These are phyloP conservation scores for Paecilomyces formosus DNA, from an alignment of 2,329 filamentous ascomycete species.

Conservation along the genomic window DNA sequence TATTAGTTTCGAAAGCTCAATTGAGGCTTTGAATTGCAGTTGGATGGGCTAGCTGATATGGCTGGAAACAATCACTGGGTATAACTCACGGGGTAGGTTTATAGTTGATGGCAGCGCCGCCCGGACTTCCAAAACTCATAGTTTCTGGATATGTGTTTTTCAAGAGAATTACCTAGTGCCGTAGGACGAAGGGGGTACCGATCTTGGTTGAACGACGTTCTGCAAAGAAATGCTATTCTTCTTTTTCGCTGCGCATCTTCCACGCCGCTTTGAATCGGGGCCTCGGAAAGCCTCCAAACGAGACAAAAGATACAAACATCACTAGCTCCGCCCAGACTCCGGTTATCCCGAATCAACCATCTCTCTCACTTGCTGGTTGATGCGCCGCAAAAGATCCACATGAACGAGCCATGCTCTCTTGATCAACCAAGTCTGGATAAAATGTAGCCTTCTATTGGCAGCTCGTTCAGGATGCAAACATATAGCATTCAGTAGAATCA, in stretches of 20 bases:
- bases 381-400: not conserved
- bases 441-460: not conserved
- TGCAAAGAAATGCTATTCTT: not conserved
- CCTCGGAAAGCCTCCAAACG: conserved; percentile 14
- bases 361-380: not conserved
- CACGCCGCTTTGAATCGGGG: not conserved
- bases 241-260: not conserved
- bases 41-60: not conserved
- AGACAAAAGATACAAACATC: conserved; percentile 19
- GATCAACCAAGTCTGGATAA: not conserved
- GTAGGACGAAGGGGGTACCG: not conserved
- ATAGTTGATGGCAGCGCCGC: conserved; percentile 53
- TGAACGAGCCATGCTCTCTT: not conserved
- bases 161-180: not conserved
- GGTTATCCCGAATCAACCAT: not conserved
- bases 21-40: not conserved
- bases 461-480: not conserved
- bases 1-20: not conserved
- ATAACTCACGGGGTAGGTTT: conserved; percentile 63
- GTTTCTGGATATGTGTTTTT: not conserved
- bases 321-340: not conserved
- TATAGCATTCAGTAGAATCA: not conserved
- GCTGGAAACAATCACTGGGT: not conserved
- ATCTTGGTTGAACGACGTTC: not conserved
- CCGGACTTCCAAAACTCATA: conserved; percentile 62